Conservation (phyloP, 768 basidiomycete species). For the Hebeloma cylindrosporum region DNA sequence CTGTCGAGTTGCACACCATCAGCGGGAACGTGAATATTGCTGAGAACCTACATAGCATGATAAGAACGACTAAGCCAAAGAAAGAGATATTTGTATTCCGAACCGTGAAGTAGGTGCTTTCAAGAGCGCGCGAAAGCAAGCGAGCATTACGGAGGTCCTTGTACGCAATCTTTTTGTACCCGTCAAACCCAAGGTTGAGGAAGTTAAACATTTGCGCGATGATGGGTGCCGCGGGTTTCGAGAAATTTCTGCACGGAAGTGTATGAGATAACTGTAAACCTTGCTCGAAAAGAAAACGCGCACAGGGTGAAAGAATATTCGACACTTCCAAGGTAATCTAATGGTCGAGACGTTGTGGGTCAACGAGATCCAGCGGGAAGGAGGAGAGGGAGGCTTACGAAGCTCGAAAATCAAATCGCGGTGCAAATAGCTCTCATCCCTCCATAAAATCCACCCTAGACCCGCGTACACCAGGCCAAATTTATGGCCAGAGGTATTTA, state of each 20-base stretch:
- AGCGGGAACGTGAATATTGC: constrained; percentile 49
- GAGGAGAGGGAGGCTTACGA: constrained; percentile 32
- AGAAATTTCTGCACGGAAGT: constrained; percentile 43
- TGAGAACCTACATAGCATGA: constrained; percentile 35
- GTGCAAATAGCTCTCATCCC: constrained; percentile 54
- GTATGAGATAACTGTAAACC: not conserved
- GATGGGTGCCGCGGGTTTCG: constrained; percentile 57
- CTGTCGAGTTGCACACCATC: constrained; percentile 6
- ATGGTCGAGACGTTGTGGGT: not conserved
- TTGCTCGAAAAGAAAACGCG: constrained; percentile 7
- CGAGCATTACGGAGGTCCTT: constrained; percentile 58
- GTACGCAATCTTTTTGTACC: constrained; percentile 43
- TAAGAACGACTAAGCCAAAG: not conserved
- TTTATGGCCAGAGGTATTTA: constrained; percentile 60
- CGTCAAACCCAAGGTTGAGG: constrained; percentile 56
- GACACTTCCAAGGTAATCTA: constrained; percentile 55
- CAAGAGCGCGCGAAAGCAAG: constrained; percentile 55
- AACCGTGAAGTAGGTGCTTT: constrained; percentile 52
- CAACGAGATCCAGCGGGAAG: not conserved
- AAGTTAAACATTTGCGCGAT: constrained; percentile 63
- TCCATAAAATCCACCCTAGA: constrained; percentile 64
- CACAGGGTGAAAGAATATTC: constrained; percentile 61
- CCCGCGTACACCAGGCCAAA: constrained; percentile 55
- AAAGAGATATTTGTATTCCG: not conserved
- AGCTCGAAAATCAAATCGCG: constrained; percentile 67